Evolutionary conservation across 1,284 basidiomycete species (phyloP), one percentile per base, ranked within the genome.

Genomic region (Austroboletus novae-zelandiae): DNA sequence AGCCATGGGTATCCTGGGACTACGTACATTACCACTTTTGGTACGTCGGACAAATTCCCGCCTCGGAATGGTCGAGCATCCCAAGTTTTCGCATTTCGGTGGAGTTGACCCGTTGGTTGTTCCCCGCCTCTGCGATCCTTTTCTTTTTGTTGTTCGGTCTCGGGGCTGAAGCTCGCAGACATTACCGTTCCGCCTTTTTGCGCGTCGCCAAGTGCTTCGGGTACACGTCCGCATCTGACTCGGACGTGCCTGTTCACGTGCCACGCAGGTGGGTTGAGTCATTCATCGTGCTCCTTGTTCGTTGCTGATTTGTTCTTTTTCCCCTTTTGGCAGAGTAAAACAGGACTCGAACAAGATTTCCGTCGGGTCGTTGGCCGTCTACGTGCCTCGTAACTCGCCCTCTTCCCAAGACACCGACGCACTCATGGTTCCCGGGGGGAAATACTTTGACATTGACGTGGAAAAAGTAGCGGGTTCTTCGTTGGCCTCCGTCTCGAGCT

Each of bases 111-210:
- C 48, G 73, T 62, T 79, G 74, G 74, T 50, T 66, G 15, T 58
- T 70, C n/a, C 70, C 70, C 3, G 58, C 61, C 1, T 70, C 68
- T 10, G 64, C 69, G 0, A 54, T 75, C 48, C 48, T 74, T 17
- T 77, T 78, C 59, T 76, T 75, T 54, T 51, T 59, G 3, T 68
- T 76, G 60, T 78, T 78, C 52, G 72, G 69, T 14, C 72, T 76
- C 40, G 73, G 67, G 0, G 51, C 60, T 23, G 74, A 75, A 34
- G 71, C 73, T n/a, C 56, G 60, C 46, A 69, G 66, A 46, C 59
- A 69, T 42, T 75, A 76, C 31, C 41, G 25, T 2, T 25, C 45
- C 4, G 42, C 49, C 15, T 53, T 55, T 35, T 36, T 54, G 35
- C 44, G 50, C 14, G 32, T 56, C 18, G 53, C 42, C 37, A 48